phyloP scores from a whole-genome alignment of 2,329 filamentous ascomycete genomes.

The Lachnellula suecica region DNA sequence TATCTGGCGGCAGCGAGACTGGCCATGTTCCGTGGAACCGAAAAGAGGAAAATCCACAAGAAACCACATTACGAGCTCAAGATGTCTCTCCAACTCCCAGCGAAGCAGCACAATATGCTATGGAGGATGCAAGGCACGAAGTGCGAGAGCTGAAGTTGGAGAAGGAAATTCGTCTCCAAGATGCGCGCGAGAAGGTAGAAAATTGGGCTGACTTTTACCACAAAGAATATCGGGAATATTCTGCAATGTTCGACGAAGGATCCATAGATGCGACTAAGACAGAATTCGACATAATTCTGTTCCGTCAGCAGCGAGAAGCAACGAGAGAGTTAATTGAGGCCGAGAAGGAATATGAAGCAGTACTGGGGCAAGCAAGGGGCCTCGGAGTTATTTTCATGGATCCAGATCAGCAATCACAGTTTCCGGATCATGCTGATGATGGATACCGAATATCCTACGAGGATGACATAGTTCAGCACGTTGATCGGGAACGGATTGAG shows the following conservation, averaged over 20 bases:
- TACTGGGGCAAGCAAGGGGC: neutral
- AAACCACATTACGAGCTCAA: neutral
- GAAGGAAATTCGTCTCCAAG: neutral
- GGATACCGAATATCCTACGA: slow-evolving; percentile 21
- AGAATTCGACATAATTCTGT: slow-evolving; percentile 12
- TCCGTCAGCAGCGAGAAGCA: slow-evolving; percentile 5
- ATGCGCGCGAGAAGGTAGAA: slow-evolving; percentile 8
- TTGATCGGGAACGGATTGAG: slow-evolving; percentile 17
- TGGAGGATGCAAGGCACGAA: neutral
- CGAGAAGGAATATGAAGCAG: slow-evolving; percentile 8
- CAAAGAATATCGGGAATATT: slow-evolving; percentile 3
- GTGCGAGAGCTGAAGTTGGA: neutral
- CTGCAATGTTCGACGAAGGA: too few species aligned
- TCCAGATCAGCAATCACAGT: slow-evolving; percentile 14
- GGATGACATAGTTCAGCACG: slow-evolving; percentile 2
- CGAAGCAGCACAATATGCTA: neutral
- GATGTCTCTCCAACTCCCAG: neutral
- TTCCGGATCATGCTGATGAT: slow-evolving; percentile 14
- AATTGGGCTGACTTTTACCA: slow-evolving; percentile 12
- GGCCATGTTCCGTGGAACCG: neutral
- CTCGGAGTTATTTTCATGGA: slow-evolving; percentile 6
- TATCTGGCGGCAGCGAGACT: neutral
- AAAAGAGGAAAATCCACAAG: neutral
- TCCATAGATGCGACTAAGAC: slow-evolving; percentile 6
- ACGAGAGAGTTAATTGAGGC: slow-evolving; percentile 5